These are phyloP conservation scores for Apiospora marii DNA, from an alignment of 2,329 filamentous ascomycete species.

Conservation along the genomic window DNA sequence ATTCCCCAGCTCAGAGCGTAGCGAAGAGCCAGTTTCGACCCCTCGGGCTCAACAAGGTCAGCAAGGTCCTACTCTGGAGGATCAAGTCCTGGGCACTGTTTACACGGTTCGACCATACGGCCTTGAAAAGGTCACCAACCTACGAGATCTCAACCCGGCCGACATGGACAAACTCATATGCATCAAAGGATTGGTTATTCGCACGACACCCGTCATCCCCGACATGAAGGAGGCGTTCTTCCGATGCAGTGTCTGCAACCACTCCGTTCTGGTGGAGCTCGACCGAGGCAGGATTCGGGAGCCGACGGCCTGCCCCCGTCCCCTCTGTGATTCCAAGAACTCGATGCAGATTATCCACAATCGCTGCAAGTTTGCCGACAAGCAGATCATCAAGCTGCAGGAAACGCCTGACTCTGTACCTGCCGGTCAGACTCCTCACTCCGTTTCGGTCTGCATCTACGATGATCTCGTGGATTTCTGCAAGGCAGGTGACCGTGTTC, in stretches of 20 bases:
- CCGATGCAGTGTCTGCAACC: constrained; percentile 91
- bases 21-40: constrained; percentile 55
- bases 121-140: constrained; percentile 84
- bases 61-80: constrained; percentile 68
- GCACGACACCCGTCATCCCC: constrained; percentile 93
- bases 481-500: constrained; percentile 95
- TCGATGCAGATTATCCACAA: constrained; percentile 99
- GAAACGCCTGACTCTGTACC: constrained; percentile 96
- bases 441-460: constrained; percentile 94
- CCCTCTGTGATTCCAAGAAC: constrained; percentile 83
- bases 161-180: constrained; percentile 96
- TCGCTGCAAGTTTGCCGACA: constrained; percentile 91
- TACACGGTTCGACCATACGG: constrained; percentile 93
- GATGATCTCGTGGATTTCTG: constrained; percentile 97
- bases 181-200: constrained; percentile 95
- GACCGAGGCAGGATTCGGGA: constrained; percentile 97
- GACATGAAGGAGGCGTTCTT: constrained; percentile 99
- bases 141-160: constrained; percentile 92
- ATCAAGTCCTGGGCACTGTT: constrained; percentile 78
- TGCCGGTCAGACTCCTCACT: constrained; percentile 95
- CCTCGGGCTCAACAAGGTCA: constrained; percentile 49
- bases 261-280: constrained; percentile 88
- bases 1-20: constrained; percentile 80
- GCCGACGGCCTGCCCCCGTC: constrained; percentile 86
- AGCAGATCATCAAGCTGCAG: constrained; percentile 98